These are phyloP conservation scores for Coprinopsis marcescibilis DNA, from an alignment of 768 basidiomycete genomes.

Conservation along the genomic window DNA sequence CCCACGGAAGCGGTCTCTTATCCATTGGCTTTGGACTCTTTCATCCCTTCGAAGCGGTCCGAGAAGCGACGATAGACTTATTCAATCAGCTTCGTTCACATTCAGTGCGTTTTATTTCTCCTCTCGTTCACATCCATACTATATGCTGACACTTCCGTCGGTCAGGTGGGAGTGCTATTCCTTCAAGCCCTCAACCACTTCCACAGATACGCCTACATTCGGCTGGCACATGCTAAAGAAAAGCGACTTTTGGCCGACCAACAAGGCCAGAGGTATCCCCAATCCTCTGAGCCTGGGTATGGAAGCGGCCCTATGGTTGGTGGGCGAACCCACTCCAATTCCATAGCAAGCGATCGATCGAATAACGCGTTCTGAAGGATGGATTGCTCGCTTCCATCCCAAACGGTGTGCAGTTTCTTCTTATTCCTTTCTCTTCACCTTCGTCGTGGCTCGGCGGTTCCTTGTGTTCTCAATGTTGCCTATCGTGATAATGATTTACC, in stretches of 20 bases:
- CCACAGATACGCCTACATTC: slow-evolving; percentile 81
- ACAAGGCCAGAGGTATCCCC: not conserved
- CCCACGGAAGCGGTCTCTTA: slow-evolving; percentile 75
- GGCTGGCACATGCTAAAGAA: slow-evolving; percentile 71
- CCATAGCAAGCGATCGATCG: slow-evolving; percentile 3
- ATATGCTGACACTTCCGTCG: not conserved
- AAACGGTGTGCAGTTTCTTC: too few relatives aligned
- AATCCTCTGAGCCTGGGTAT: not conserved
- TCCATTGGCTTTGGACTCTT: slow-evolving; percentile 88
- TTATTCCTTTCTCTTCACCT: too few relatives aligned
- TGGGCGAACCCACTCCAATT: not conserved
- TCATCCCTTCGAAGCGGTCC: slow-evolving; percentile 73
- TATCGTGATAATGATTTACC: too few relatives aligned
- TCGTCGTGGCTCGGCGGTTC: too few relatives aligned
- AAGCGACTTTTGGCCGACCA: slow-evolving; percentile 20
- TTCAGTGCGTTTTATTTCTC: slow-evolving; percentile 47
- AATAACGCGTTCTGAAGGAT: not conserved
- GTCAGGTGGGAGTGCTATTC: slow-evolving; percentile 73
- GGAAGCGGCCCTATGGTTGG: too few relatives aligned
- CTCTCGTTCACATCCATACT: slow-evolving; percentile 9
- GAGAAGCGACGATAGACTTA: slow-evolving; percentile 77
- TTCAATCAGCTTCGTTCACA: slow-evolving; percentile 74
- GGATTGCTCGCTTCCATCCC: too few relatives aligned
- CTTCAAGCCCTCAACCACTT: slow-evolving; percentile 81
- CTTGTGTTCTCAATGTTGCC: too few relatives aligned